Percentiles rank a stretch among this genome's conserved stretches.
Evolutionary conservation across 192 early-diverging fungal genomes (phyloP).

Genomic region (Chytriomyces confervae): DNA sequence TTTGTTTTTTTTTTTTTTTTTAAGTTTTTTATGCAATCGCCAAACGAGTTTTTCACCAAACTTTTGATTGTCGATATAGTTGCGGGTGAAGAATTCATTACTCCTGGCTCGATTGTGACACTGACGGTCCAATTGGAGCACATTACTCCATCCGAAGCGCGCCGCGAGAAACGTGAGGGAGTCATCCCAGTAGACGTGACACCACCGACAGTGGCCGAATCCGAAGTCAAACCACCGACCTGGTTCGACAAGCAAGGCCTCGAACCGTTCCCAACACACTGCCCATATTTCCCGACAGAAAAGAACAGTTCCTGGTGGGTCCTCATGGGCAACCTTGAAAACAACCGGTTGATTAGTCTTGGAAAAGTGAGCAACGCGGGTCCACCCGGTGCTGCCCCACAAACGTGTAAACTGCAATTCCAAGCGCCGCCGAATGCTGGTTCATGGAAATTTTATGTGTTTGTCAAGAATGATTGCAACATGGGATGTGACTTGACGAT

Average conservation of each 20-base stretch:
- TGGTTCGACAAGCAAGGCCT: conserved; percentile 40
- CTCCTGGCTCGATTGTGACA: conserved; percentile 56
- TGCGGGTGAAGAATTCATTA: conserved; percentile 55
- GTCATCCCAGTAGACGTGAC: conserved; percentile 7
- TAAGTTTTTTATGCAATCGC: neutral
- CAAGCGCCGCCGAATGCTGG: conserved; percentile 89
- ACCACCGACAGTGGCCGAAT: conserved; percentile 12
- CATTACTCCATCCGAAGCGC: conserved; percentile 31
- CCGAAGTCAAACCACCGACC: conserved; percentile 38
- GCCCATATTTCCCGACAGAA: conserved; percentile 72
- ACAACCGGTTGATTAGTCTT: conserved; percentile 75
- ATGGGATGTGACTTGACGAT: conserved; percentile 81
- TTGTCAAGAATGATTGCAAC: conserved; percentile 88
- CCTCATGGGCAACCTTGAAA: conserved; percentile 83
- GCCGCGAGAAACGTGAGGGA: conserved; percentile 30
- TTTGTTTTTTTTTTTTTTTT: conserved; percentile 25
- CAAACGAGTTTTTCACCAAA: too few relatives aligned
- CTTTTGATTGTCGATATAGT: conserved; percentile 19
- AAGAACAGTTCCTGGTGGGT: conserved; percentile 92
- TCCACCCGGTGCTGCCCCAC: conserved; percentile 3
- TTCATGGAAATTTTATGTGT: conserved; percentile 78
- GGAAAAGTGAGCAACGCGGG: conserved; percentile 76
- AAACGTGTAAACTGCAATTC: conserved; percentile 80
- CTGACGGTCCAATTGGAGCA: conserved; percentile 48
- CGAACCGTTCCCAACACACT: conserved; percentile 55